phyloP scores from a whole-genome alignment of 208 protist species.

The Crithidia thermophila region DNA sequence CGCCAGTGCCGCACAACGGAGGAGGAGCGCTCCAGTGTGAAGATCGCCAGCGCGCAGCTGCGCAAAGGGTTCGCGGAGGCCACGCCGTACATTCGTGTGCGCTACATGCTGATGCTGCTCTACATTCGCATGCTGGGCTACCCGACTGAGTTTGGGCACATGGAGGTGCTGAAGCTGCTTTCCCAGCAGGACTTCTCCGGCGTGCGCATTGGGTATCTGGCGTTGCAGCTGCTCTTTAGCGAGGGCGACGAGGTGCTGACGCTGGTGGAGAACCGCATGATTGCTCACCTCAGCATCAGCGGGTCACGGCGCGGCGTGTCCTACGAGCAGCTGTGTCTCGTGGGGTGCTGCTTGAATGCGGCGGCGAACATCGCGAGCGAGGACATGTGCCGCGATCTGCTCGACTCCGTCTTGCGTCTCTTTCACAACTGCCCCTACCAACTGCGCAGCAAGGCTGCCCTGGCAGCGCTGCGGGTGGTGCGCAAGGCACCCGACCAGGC shows the following conservation, averaged over 20 bases:
- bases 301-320: slow-evolving; percentile 21
- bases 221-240: slow-evolving; percentile 95
- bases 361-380: slow-evolving; percentile 97
- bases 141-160: slow-evolving; percentile 99
- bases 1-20: slow-evolving; percentile 96
- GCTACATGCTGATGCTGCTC: slow-evolving; percentile 99
- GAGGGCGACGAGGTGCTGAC: slow-evolving; percentile 98
- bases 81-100: slow-evolving; percentile 92
- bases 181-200: slow-evolving; percentile 95
- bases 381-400: slow-evolving; percentile 97
- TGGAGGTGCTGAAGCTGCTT: slow-evolving; percentile 99
- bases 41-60: slow-evolving; percentile 96
- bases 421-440: slow-evolving; percentile 59
- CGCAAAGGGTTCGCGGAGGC: slow-evolving; percentile 94
- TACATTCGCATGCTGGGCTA: slow-evolving; percentile 99
- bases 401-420: slow-evolving; percentile 93
- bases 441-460: slow-evolving; percentile 94
- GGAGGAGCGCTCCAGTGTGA: slow-evolving; percentile 97
- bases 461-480: slow-evolving; percentile 89
- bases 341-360: slow-evolving; percentile 96
- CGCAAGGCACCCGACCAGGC: slow-evolving; percentile 95
- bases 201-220: slow-evolving; percentile 98
- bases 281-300: slow-evolving; percentile 91
- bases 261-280: slow-evolving; percentile 98
- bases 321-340: slow-evolving; percentile 76